phyloP scores from a whole-genome alignment of 257 asterid species.

The Plectranthus barbatus region DNA sequence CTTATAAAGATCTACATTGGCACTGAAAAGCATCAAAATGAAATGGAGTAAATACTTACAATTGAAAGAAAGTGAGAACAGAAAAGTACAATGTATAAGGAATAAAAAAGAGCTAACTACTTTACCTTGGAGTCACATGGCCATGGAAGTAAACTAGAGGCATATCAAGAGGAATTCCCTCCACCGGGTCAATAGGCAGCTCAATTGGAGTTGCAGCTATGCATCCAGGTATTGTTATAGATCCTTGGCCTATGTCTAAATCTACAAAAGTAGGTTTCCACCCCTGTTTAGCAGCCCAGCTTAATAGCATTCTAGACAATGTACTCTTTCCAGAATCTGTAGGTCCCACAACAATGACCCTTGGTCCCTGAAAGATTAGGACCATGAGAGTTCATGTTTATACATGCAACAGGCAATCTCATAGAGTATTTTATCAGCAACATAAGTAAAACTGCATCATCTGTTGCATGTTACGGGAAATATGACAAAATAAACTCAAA shows the following conservation, averaged over 20 bases:
- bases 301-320: constrained; percentile 89
- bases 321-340: constrained; percentile 99
- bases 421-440: background rate
- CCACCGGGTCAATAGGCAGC: constrained; percentile 91
- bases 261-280: constrained; percentile 99
- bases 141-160: constrained; percentile 94
- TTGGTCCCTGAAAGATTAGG: constrained; percentile 68
- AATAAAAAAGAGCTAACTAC: background rate
- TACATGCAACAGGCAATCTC: background rate
- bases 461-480: background rate
- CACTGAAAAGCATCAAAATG: constrained; percentile 52
- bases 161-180: constrained; percentile 98
- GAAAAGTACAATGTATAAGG: background rate
- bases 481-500: background rate
- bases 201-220: constrained; percentile 24
- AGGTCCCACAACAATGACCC: constrained; percentile 96
- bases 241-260: constrained; percentile 96
- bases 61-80: background rate
- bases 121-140: constrained; percentile 79
- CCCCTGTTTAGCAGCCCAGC: constrained; percentile 99
- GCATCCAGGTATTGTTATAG: constrained; percentile 36
- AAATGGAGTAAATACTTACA: background rate
- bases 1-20: constrained; percentile 75
- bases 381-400: constrained; percentile 5
- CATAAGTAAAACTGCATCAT: background rate